Percentiles rank a stretch among this genome's conserved stretches.
phyloP scores from a whole-genome alignment of 1,284 basidiomycete genomes.

The Rhodotorula sp. region DNA sequence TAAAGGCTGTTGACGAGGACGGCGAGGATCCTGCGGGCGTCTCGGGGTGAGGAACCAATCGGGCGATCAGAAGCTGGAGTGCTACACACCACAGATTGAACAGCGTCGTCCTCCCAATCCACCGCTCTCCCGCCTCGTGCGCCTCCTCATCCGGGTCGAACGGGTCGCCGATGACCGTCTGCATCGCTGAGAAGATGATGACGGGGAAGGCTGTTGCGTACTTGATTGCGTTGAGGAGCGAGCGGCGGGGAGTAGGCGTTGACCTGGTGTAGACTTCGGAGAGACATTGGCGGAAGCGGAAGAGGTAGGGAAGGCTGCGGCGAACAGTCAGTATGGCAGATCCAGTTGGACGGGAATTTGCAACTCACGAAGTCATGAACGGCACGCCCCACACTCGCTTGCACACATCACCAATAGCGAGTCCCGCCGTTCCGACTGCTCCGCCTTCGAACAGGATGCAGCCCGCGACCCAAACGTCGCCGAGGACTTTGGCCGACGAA shows the following conservation, averaged over 20 bases:
- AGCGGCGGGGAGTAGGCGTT: conserved; percentile 61
- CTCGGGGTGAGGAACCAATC: neutral
- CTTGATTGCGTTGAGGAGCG: conserved; percentile 91
- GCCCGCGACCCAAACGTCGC: conserved; percentile 85
- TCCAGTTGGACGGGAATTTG: neutral
- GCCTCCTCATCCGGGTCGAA: conserved; percentile 33
- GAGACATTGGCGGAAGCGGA: conserved; percentile 90
- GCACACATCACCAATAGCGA: conserved; percentile 32
- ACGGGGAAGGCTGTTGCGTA: conserved; percentile 98
- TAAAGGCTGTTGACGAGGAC: conserved; percentile 87
- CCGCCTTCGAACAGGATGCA: conserved; percentile 62
- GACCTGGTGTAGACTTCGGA: conserved; percentile 68
- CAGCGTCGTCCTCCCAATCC: conserved; percentile 72
- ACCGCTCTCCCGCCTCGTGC: conserved; percentile 46
- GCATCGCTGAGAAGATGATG: conserved; percentile 86
- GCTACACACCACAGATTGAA: conserved; percentile 74
- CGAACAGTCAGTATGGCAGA: neutral
- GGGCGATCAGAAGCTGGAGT: neutral
- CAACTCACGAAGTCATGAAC: conserved; percentile 39
- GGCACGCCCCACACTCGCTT: conserved; percentile 38
- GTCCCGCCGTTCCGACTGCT: neutral
- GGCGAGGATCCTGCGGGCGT: conserved; percentile 66
- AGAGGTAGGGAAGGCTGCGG: conserved; percentile 77
- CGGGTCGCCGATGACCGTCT: conserved; percentile 51
- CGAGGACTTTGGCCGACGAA: conserved; percentile 93